Percentiles rank a stretch among this genome's conserved stretches.
Evolutionary conservation across 345 rosid species (phyloP).

Genomic region (Angophora floribunda): DNA sequence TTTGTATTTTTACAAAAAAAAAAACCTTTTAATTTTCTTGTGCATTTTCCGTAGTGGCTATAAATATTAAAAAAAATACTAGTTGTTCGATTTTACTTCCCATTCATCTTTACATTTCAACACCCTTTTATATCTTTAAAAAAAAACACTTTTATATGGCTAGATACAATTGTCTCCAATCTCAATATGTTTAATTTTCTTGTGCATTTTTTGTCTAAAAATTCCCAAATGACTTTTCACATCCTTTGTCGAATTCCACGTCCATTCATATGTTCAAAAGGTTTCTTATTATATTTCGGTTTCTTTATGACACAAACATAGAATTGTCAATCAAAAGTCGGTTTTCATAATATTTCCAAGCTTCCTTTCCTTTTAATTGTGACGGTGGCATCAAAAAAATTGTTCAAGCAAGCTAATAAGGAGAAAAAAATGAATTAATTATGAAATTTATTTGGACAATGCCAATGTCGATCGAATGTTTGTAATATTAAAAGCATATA

Average conservation of each 20-base stretch:
- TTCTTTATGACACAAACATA: not conserved
- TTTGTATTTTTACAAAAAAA: no score
- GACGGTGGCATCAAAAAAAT: not conserved
- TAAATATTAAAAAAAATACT: no score
- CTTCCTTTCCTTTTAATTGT: not conserved
- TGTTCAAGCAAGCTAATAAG: not conserved
- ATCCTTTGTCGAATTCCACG: not conserved
- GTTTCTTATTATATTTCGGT: not conserved
- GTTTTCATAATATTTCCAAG: not conserved
- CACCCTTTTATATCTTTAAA: no score
- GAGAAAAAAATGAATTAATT: not conserved
- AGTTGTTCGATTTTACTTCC: no score
- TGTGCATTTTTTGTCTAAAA: fast-evolving
- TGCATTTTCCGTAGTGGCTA: no score
- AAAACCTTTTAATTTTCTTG: no score
- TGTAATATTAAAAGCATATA: not conserved
- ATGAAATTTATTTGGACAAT: not conserved
- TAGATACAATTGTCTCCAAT: fast-evolving
- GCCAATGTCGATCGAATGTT: fast-evolving
- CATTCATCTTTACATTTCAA: no score
- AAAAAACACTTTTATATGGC: no score
- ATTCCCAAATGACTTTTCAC: not conserved
- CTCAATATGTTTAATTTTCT: not conserved
- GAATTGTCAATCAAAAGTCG: not conserved
- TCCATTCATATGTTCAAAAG: not conserved